These are phyloP conservation scores for Escallonia herrerae DNA, from an alignment of 129 eudicot species.

Conservation along the genomic window DNA sequence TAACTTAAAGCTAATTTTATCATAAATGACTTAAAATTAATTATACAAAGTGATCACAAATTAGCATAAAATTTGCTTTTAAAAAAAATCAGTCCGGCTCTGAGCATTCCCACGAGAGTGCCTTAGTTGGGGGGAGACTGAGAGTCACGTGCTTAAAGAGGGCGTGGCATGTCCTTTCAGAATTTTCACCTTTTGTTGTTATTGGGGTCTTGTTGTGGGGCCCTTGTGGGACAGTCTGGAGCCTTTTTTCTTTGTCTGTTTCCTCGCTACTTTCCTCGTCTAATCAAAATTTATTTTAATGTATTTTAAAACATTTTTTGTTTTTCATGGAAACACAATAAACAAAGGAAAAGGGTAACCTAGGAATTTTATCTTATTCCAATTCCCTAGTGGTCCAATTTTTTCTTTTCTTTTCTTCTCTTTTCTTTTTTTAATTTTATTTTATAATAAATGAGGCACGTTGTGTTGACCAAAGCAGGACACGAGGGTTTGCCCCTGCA, in stretches of 20 bases:
- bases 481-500: too few relatives aligned
- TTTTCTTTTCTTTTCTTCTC: too few relatives aligned
- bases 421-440: too few relatives aligned
- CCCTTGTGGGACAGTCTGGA: slow-evolving; percentile 6
- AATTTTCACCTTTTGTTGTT: slow-evolving; percentile 8
- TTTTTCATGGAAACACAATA: background rate
- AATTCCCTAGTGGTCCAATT: too few relatives aligned
- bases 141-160: slow-evolving; percentile 5
- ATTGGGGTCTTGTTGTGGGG: slow-evolving; percentile 22
- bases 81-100: too few relatives aligned
- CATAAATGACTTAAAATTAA: too few relatives aligned
- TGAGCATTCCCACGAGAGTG: too few relatives aligned
- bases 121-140: background rate
- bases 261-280: background rate
- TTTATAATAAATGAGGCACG: too few relatives aligned
- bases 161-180: slow-evolving; percentile 1
- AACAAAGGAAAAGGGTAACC: background rate
- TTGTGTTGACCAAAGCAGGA: too few relatives aligned
- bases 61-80: background rate
- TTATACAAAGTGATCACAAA: too few relatives aligned
- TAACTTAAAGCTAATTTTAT: too few relatives aligned
- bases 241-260: slow-evolving; percentile 5
- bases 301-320: background rate
- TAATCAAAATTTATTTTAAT: background rate
- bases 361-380: background rate